Evolutionary conservation across 371 early-diverging fungal genomes (phyloP), one percentile per base, ranked within the genome.

Genomic region (Mucor circinelloides): DNA sequence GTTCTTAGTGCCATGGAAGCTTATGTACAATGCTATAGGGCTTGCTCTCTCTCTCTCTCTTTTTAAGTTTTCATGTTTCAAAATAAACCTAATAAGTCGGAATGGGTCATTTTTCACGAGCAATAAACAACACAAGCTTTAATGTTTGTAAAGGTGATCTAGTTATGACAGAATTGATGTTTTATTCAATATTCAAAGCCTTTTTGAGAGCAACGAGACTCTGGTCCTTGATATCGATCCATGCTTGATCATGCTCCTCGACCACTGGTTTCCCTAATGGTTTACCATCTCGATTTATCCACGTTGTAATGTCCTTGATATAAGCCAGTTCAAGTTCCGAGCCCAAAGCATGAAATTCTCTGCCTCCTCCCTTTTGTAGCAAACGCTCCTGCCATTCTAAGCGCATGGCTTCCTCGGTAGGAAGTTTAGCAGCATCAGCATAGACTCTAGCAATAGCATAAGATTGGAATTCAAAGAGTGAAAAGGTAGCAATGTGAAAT

Each of bases 401-500:
- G 23, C 74, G 63, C 82, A 84, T 84, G 8, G 65, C 34, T 8
- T 44, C 21, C 8, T 58, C 58, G 0, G 68, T 32, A 7, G 83
- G 85, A n/a, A 84, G 57, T 5, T 34, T 28, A 8, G 79, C 73
- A 28, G 63, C 32, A 12, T 76, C 80, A 15, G 73, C 73, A 55
- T 74, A 83, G 6, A 73, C 66, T 6, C 81, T 77, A 0, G 85
- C 79, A 28, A 87, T 64, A 40, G 80, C 75, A 44, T 71, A 73
- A 4, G 80, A 76, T 67, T 88, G 89, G 3, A 75, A 72, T 70
- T 87, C 86, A 58, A 76, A 79, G 1, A 88, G 42, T 2, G 85
- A 86, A 57, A 88, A 82, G 28, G 90, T 88, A 0, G 78, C 84
- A 7, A 87, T 74, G 15, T 79, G 79, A 52, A 80, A 76, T 0